Conservation (phyloP, 164 flowering plant species). For the Chimonanthus praecox region DNA sequence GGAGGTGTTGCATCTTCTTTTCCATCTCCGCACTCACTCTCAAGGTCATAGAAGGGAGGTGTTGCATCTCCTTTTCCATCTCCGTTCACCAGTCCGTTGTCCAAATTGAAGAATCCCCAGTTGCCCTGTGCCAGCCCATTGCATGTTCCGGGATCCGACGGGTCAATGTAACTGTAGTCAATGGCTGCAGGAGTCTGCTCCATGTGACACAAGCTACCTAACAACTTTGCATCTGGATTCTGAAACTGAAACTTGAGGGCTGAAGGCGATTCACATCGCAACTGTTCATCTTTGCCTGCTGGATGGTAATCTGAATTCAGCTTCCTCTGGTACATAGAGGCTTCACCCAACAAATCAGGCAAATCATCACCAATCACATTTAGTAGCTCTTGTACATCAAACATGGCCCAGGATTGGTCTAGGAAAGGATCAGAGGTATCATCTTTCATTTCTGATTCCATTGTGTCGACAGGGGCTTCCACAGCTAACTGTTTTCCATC, state of each 20-base stretch:
- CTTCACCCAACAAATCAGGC: neutral
- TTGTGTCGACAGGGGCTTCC: neutral
- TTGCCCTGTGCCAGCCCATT: neutral
- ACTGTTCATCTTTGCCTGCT: neutral
- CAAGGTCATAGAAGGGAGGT: too few relatives aligned
- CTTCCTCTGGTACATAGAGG: neutral
- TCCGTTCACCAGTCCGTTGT: too few relatives aligned
- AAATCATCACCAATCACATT: constrained; percentile 11
- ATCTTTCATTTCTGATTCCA: neutral
- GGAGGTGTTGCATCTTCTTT: too few relatives aligned
- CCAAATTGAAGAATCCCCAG: too few relatives aligned
- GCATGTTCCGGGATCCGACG: neutral
- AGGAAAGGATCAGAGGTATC: neutral
- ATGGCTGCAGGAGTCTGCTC: constrained; percentile 19
- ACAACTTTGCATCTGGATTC: constrained; percentile 32
- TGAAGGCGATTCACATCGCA: constrained; percentile 11
- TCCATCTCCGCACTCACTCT: too few relatives aligned
- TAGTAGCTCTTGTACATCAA: constrained; percentile 45
- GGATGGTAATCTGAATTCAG: neutral
- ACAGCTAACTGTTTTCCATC: constrained; percentile 8
- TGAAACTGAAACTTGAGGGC: constrained; percentile 28
- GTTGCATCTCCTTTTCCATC: too few relatives aligned
- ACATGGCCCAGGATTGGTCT: constrained; percentile 27
- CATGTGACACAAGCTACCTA: constrained; percentile 33
- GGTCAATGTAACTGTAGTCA: constrained; percentile 23